phyloP scores from a whole-genome alignment of 2,329 filamentous ascomycete genomes.

The Lasiodiplodia sp. region DNA sequence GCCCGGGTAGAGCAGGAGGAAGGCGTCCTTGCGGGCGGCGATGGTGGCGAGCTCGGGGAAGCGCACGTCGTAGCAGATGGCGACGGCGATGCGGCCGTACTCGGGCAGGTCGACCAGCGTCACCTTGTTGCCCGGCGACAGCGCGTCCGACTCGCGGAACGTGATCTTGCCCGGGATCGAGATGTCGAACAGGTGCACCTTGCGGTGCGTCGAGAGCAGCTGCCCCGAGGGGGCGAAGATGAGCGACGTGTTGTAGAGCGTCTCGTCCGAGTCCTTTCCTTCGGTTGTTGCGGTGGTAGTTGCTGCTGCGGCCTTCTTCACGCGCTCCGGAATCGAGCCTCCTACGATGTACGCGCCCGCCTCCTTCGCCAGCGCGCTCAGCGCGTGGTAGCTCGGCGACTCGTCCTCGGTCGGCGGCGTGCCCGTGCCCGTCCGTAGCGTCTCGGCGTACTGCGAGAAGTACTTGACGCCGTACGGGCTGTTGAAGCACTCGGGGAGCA shows the following conservation, averaged over 20 bases:
- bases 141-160: conserved; percentile 89
- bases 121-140: conserved; percentile 83
- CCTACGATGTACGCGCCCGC: conserved; percentile 83
- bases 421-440: conserved; percentile 65
- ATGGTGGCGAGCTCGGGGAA: conserved; percentile 94
- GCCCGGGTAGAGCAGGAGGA: conserved; percentile 90
- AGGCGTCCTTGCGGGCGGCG: conserved; percentile 84
- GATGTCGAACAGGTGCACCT: conserved; percentile 97
- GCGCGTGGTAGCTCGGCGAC: conserved; percentile 62
- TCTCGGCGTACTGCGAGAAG: conserved; percentile 93
- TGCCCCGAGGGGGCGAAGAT: conserved; percentile 79
- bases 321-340: conserved; percentile 89
- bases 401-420: conserved; percentile 64
- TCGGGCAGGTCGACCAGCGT: conserved; percentile 87
- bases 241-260: conserved; percentile 88
- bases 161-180: conserved; percentile 94
- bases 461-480: conserved; percentile 91
- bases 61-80: conserved; percentile 97
- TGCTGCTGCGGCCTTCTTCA: conserved; percentile 55
- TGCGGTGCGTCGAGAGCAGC: conserved; percentile 88
- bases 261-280: not conserved
- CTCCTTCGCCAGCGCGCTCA: conserved; percentile 80
- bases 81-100: conserved; percentile 85
- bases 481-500: conserved; percentile 99
- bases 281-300: no score